These are phyloP conservation scores for Penicillium sp. DNA, from an alignment of 2,329 filamentous ascomycete species.

Conservation along the genomic window DNA sequence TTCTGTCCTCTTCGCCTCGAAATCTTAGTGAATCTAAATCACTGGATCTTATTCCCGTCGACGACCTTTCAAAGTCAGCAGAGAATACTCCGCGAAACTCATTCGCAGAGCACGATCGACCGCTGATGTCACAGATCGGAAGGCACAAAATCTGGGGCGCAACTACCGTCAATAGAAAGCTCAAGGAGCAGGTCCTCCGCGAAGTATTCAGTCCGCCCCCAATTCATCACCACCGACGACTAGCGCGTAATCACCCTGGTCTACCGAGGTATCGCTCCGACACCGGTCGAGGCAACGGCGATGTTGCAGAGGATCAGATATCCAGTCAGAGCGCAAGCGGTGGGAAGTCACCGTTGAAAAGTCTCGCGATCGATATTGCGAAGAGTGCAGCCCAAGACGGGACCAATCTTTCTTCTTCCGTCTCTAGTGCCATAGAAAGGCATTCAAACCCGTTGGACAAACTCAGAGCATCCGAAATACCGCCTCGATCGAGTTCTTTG, in stretches of 20 bases:
- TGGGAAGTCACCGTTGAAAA: constrained; percentile 20
- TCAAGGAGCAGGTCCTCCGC: constrained; percentile 87
- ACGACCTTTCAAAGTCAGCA: constrained; percentile 17
- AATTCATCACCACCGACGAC: constrained; percentile 74
- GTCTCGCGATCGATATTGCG: constrained; percentile 27
- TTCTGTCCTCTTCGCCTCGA: constrained; percentile 54
- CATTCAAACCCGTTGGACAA: constrained; percentile 31
- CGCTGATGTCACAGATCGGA: constrained; percentile 37
- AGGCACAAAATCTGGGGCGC: constrained; percentile 71
- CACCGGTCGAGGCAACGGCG: constrained; percentile 27
- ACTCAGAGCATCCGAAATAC: constrained; percentile 35
- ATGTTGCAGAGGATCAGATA: constrained; percentile 32
- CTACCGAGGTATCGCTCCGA: constrained; percentile 50
- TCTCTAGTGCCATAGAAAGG: constrained; percentile 35
- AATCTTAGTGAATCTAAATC: constrained; percentile 28
- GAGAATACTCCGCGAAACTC: constrained; percentile 11
- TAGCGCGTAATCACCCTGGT: constrained; percentile 59
- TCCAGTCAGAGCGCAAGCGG: constrained; percentile 19
- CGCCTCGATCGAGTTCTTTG: constrained; percentile 40
- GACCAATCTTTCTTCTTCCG: constrained; percentile 33
- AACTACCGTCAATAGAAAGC: constrained; percentile 80
- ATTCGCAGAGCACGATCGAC: constrained; percentile 13
- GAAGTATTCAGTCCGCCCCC: constrained; percentile 85
- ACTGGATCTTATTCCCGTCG: constrained; percentile 19
- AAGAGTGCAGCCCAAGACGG: constrained; percentile 22